phyloP scores from a whole-genome alignment of 805 yeast genomes.

The Candida lessepsii region DNA sequence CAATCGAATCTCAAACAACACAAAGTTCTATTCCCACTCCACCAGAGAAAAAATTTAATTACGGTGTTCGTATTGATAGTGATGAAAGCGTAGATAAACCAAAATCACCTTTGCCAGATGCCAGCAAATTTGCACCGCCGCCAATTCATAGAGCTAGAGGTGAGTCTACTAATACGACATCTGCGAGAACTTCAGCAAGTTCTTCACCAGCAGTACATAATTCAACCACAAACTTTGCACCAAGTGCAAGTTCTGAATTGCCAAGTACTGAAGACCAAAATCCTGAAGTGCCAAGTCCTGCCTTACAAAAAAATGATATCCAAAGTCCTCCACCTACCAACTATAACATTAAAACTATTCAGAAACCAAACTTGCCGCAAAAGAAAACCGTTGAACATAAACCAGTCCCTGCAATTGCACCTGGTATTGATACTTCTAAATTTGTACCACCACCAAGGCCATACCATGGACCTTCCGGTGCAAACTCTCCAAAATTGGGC shows the following conservation, averaged over 20 bases:
- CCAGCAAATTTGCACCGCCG: slow-evolving; percentile 41
- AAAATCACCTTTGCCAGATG: slow-evolving; percentile 31
- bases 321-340: too few species aligned
- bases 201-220: slow-evolving; percentile 2
- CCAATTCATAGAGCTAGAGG: slow-evolving; percentile 36
- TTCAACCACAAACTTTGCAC: too few species aligned
- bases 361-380: not conserved
- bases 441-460: slow-evolving; percentile 26
- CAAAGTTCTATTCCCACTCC: too few species aligned
- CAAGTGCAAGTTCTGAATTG: too few species aligned
- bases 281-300: too few species aligned
- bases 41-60: slow-evolving; percentile 13
- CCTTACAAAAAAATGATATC: too few species aligned
- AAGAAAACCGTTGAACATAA: not conserved
- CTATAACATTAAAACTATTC: too few species aligned
- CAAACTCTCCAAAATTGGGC: too few species aligned
- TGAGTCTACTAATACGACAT: not conserved
- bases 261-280: too few species aligned
- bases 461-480: slow-evolving; percentile 7
- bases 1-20: not conserved
- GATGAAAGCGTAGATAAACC: slow-evolving; percentile 21
- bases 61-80: slow-evolving; percentile 7
- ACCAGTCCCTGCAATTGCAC: slow-evolving; percentile 15
- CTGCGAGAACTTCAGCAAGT: slow-evolving; percentile 4
- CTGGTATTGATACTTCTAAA: slow-evolving; percentile 27